These are phyloP conservation scores for Ambrosia artemisiifolia DNA, from an alignment of 129 eudicot genomes.

Conservation along the genomic window DNA sequence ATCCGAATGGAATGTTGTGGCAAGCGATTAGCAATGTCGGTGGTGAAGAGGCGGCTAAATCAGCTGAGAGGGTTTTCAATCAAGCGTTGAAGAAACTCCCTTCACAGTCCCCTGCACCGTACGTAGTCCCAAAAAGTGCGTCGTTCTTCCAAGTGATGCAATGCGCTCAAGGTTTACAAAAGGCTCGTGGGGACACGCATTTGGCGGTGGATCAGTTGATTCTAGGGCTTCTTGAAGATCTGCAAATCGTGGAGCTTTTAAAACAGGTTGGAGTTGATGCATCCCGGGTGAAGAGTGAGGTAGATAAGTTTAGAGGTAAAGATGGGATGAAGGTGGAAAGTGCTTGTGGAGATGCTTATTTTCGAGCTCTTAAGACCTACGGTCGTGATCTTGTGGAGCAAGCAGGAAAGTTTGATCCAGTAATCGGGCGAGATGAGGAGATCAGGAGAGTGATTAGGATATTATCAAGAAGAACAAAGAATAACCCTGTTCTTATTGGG, in stretches of 20 bases:
- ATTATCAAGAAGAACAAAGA: constrained; percentile 81
- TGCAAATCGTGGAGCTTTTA: constrained; percentile 56
- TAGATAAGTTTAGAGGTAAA: constrained; percentile 79
- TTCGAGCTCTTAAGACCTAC: constrained; percentile 81
- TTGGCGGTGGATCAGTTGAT: constrained; percentile 86
- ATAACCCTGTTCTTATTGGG: constrained; percentile 88
- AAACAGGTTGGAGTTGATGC: constrained; percentile 78
- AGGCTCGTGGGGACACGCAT: constrained; percentile 76
- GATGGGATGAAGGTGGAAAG: constrained; percentile 89
- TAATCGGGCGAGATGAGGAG: constrained; percentile 92
- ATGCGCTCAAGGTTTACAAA: constrained; percentile 63
- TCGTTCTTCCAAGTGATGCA: constrained; percentile 52
- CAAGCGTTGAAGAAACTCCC: constrained; percentile 79
- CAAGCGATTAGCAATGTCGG: constrained; percentile 71
- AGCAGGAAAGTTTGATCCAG: constrained; percentile 94
- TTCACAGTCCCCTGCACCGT: constrained; percentile 86
- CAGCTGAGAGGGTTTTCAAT: constrained; percentile 66
- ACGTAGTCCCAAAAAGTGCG: constrained; percentile 68
- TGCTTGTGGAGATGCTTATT: constrained; percentile 80
- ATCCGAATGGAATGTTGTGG: constrained; percentile 65
- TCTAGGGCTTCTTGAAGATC: constrained; percentile 75
- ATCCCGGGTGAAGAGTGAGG: constrained; percentile 59
- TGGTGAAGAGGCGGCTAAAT: constrained; percentile 69
- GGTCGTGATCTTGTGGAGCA: constrained; percentile 94
- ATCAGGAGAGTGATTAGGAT: constrained; percentile 79